Evolutionary conservation across 148 eudicot genomes (phyloP).

Genomic region (Diospyros lotus): DNA sequence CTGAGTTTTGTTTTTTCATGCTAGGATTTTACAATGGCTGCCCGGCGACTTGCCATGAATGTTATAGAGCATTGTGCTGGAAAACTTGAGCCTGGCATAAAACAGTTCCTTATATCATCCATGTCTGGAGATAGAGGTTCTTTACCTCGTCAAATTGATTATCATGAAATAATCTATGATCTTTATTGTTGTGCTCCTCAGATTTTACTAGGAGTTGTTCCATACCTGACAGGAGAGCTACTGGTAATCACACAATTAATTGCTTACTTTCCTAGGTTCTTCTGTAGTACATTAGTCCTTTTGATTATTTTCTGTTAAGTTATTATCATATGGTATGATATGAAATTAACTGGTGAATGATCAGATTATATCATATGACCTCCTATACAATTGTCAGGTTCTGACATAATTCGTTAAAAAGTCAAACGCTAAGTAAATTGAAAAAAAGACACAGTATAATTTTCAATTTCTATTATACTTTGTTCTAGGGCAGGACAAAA

Average conservation of each 20-base stretch:
- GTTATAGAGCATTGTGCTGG: constrained; percentile 69
- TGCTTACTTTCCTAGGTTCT: constrained; percentile 2
- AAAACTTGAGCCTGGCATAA: constrained; percentile 83
- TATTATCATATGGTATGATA: not conserved
- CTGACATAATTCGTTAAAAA: not conserved
- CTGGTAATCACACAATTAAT: constrained; percentile 49
- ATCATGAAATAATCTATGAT: constrained; percentile 73
- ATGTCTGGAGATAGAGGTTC: constrained; percentile 68
- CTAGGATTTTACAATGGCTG: constrained; percentile 64
- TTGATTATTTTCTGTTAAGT: not conserved
- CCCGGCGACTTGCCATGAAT: constrained; percentile 78
- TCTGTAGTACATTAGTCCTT: not conserved
- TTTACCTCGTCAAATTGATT: constrained; percentile 51
- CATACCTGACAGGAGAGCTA: constrained; percentile 85
- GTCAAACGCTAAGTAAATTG: too few relatives aligned
- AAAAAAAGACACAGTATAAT: not conserved
- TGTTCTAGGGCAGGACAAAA: not conserved
- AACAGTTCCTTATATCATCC: constrained; percentile 76
- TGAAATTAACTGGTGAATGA: constrained; percentile 4
- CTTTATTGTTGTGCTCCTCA: constrained; percentile 87
- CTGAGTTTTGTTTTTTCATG: constrained; percentile 14
- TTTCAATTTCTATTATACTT: not conserved
- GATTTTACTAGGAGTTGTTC: constrained; percentile 73
- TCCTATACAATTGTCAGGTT: not conserved
- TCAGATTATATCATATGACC: too few relatives aligned